Conservation (phyloP, 306 rosid genomes). For the Cicer judaicum region DNA sequence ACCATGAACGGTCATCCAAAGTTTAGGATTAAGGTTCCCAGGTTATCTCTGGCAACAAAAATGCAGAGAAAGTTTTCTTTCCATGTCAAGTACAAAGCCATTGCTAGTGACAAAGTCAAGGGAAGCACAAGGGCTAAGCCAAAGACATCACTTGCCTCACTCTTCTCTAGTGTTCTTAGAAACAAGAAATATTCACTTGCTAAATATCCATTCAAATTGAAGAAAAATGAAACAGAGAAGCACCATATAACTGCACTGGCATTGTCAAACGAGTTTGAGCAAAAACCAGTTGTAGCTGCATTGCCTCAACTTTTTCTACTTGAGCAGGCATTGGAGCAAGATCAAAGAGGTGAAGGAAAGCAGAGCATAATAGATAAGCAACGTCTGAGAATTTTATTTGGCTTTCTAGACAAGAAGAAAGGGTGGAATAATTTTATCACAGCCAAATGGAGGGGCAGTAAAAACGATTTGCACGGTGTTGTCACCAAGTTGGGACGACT, state of each 20-base stretch:
- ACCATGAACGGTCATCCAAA: constrained; percentile 30
- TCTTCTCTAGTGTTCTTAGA: constrained; percentile 30
- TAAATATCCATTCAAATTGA: constrained; percentile 29
- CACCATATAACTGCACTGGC: background rate
- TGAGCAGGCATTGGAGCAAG: constrained; percentile 18
- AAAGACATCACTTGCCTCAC: constrained; percentile 31
- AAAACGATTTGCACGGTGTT: background rate
- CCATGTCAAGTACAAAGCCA: constrained; percentile 26
- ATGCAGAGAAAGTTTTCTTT: constrained; percentile 44
- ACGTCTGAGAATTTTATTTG: constrained; percentile 28
- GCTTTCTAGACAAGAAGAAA: constrained; percentile 32
- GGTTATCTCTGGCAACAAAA: constrained; percentile 40
- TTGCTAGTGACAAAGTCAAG: background rate
- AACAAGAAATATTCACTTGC: constrained; percentile 26
- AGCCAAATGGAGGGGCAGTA: background rate
- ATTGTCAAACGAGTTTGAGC: background rate
- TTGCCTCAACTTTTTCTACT: constrained; percentile 39
- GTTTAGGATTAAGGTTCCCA: constrained; percentile 50
- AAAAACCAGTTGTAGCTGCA: constrained; percentile 23
- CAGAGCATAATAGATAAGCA: background rate
- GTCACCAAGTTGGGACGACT: constrained; percentile 1
- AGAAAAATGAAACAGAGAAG: constrained; percentile 3
- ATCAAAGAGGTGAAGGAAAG: constrained; percentile 3
- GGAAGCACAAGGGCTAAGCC: constrained; percentile 19
- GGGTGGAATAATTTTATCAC: constrained; percentile 1